Percentiles rank a stretch among this genome's conserved stretches.
Conservation (phyloP, 345 rosid species). For the Bretschneidera sinensis region DNA sequence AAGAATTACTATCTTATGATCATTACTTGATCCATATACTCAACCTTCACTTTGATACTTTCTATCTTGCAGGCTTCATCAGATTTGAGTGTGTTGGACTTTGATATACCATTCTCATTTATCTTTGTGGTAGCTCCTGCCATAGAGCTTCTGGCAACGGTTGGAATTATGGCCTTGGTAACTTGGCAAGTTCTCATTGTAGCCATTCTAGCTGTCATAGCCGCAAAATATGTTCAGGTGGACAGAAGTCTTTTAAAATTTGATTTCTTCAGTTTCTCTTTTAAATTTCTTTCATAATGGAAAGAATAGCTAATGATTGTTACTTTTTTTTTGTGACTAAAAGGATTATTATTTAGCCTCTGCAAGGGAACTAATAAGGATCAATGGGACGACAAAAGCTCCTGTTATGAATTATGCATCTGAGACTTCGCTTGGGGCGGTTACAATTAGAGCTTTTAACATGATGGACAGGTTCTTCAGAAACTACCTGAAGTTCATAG, state of each 20-base stretch:
- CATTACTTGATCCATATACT: neutral
- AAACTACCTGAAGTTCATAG: slow-evolving; percentile 57
- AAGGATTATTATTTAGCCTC: slow-evolving; percentile 75
- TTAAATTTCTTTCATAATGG: neutral
- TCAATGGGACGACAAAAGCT: slow-evolving; percentile 90
- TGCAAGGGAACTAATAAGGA: slow-evolving; percentile 76
- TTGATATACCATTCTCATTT: slow-evolving; percentile 50
- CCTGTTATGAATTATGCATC: slow-evolving; percentile 87
- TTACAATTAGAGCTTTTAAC: slow-evolving; percentile 82
- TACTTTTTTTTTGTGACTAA: neutral
- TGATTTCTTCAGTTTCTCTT: neutral
- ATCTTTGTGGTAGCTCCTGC: slow-evolving; percentile 32
- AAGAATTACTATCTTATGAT: too few relatives aligned
- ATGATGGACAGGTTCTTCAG: slow-evolving; percentile 53
- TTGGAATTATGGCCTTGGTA: slow-evolving; percentile 55
- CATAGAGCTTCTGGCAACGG: slow-evolving; percentile 37
- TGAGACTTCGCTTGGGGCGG: slow-evolving; percentile 79
- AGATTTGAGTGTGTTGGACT: slow-evolving; percentile 61
- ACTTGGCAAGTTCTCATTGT: slow-evolving; percentile 81
- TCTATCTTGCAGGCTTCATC: slow-evolving; percentile 60
- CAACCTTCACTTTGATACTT: neutral
- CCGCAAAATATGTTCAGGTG: slow-evolving; percentile 59
- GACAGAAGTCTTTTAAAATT: neutral
- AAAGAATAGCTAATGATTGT: neutral
- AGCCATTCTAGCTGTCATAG: slow-evolving; percentile 48